Conservation (phyloP, 1,284 basidiomycete genomes). For the Cryptococcus maquisensis region DNA sequence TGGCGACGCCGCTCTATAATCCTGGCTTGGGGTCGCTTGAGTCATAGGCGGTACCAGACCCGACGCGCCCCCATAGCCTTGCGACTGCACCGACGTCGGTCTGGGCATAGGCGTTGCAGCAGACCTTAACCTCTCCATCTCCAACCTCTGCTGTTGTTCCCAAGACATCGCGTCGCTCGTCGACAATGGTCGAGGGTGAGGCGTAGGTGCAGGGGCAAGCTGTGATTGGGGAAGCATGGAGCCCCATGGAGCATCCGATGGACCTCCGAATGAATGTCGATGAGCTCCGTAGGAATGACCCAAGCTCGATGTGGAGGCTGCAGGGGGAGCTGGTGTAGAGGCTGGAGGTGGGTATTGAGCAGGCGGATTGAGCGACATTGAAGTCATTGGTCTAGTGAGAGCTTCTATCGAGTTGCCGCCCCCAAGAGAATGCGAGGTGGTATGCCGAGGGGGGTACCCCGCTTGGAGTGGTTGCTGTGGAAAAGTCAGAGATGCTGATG, state of each 20-base stretch:
- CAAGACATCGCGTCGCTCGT: constrained; percentile 17
- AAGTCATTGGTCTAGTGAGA: constrained; percentile 34
- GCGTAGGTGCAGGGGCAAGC: constrained; percentile 17
- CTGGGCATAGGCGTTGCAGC: constrained; percentile 22
- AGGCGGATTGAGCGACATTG: constrained; percentile 34
- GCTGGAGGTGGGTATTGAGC: constrained; percentile 15
- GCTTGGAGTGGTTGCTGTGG: constrained; percentile 14
- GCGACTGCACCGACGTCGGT: constrained; percentile 14
- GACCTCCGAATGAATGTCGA: constrained; percentile 33
- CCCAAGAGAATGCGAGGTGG: constrained; percentile 3
- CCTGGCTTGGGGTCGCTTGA: constrained; percentile 4
- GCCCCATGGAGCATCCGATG: constrained; percentile 34
- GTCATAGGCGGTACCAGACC: constrained; percentile 4
- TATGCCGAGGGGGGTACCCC: constrained; percentile 15
- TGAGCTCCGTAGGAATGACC: constrained; percentile 19
- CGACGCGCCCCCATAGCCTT: constrained; percentile 3
- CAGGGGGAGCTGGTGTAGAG: constrained; percentile 14
- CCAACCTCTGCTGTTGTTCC: constrained; percentile 13
- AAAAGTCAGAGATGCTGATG: neutral
- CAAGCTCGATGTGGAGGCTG: constrained; percentile 1
- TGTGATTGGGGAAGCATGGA: constrained; percentile 22
- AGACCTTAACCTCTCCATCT: constrained; percentile 11
- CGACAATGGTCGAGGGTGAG: constrained; percentile 27
- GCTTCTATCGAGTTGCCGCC: constrained; percentile 20
- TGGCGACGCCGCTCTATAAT: constrained; percentile 20